Evolutionary conservation across 257 asterid species (phyloP).

Genomic region (Asclepias syriaca): DNA sequence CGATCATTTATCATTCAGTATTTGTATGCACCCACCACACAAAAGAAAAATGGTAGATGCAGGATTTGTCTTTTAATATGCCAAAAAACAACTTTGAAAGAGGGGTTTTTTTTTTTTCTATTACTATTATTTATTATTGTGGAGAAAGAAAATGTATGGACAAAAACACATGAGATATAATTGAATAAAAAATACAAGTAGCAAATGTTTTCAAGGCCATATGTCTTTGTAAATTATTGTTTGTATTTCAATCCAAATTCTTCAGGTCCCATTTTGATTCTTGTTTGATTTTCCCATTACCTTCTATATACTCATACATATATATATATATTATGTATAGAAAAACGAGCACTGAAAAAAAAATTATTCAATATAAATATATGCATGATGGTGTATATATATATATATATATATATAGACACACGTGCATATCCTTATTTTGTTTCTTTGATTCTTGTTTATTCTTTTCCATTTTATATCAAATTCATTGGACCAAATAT

Average conservation of each 20-base stretch:
- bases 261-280: constrained; percentile 20
- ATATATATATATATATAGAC: not conserved
- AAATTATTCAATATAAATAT: too few relatives aligned
- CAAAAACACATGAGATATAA: not conserved
- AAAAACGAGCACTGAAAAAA: too few relatives aligned
- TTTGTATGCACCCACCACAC: not conserved
- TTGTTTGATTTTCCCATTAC: constrained; percentile 1
- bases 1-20: not conserved
- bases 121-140: not conserved
- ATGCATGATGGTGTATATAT: too few relatives aligned
- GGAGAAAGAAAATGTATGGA: not conserved
- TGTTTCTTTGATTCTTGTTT: not conserved
- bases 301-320: too few relatives aligned
- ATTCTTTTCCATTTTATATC: not conserved
- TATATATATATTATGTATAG: too few relatives aligned
- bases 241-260: not conserved
- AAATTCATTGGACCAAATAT: not conserved
- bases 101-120: not conserved
- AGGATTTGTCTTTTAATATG: constrained; percentile 15
- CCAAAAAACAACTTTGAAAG: constrained; percentile 20
- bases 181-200: not conserved
- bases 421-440: constrained; percentile 4
- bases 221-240: not conserved
- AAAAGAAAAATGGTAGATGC: constrained; percentile 10
- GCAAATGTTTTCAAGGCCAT: not conserved